Evolutionary conservation across 2,329 filamentous ascomycete genomes (phyloP), one percentile per base, ranked within the genome.

Genomic region (Cercospora nicotianae): DNA sequence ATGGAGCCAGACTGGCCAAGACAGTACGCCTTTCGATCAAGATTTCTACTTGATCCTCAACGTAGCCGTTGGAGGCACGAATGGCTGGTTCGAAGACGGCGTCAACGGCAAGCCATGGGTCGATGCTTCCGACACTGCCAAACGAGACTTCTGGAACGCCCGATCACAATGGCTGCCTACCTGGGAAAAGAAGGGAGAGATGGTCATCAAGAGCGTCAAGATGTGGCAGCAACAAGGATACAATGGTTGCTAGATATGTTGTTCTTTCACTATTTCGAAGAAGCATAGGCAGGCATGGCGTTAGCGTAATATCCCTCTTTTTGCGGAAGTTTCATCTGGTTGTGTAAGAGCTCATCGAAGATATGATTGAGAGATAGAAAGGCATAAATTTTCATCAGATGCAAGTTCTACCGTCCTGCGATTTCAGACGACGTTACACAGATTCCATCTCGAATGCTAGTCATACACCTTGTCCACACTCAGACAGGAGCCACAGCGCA

Each of bases 21-120:
- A 77, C 69, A 72, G 71, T 70, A 79, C 79, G n/a, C 79, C 79
- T 2, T 81, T 81, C 64, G 79, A 81, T 68, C 77, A 80, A 68
- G 76, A 79, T 67, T 81, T 81, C 72, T 81, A 80, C 70, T 74
- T 81, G 63, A 78, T 80, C 66, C 67, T 81, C 65, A 80, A 81
- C 69, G 77, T 81, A 23, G 79, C 79, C 28, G 79, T 80, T 26
- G 78, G 77, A 33, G 77, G 75, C 60, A 79, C 78, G 23, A 79
- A 79, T 65, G 92, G 92, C 42, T 96, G 91, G 91, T 96, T 95
- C 76, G 82, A 90, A 75, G 91, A 96, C 77, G 87, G 89, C 20
- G 82, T 85, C 72, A 84, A 84, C 51, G 86, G 84, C 33, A 96
- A 96, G 83, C 92, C 92, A 1, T 96, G 92, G 92, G 83, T 92